Conservation (phyloP, 345 rosid genomes). For the Cardamine occulta region DNA sequence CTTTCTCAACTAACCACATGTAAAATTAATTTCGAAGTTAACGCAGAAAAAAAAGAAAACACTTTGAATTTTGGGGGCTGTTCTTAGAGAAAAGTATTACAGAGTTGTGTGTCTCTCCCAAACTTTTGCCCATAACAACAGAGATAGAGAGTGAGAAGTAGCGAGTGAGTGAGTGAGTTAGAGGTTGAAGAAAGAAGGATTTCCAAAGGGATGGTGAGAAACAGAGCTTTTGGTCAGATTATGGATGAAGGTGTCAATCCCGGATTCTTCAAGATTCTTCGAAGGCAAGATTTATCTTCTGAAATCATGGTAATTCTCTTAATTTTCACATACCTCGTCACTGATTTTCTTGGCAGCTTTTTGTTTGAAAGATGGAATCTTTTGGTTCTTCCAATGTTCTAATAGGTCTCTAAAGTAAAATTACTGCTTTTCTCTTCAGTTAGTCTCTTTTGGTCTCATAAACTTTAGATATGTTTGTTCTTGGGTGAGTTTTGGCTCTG, state of each 20-base stretch:
- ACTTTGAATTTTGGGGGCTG: slow-evolving; percentile 6
- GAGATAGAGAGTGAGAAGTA: neutral
- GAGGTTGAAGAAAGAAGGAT: slow-evolving; percentile 7
- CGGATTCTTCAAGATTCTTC: slow-evolving; percentile 25
- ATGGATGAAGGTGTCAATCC: slow-evolving; percentile 8
- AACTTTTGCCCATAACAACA: neutral
- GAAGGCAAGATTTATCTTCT: neutral
- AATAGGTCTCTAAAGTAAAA: neutral
- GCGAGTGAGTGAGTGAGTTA: neutral
- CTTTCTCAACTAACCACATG: slow-evolving; percentile 24
- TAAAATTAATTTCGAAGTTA: slow-evolving; percentile 7
- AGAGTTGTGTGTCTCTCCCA: neutral
- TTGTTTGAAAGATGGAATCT: neutral
- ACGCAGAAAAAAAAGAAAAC: neutral
- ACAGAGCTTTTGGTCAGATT: slow-evolving; percentile 12
- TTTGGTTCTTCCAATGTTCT: slow-evolving; percentile 1
- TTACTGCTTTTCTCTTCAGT: neutral
- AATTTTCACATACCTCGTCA: neutral
- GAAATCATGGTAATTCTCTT: neutral
- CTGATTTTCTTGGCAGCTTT: neutral
- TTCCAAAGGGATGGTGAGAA: slow-evolving; percentile 3
- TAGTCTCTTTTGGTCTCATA: neutral
- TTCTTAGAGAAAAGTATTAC: neutral
- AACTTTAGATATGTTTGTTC: slow-evolving; percentile 13
- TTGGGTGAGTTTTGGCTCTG: neutral